Conservation (phyloP, 495 filamentous ascomycete genomes). For the Cenococcum geophilum region DNA sequence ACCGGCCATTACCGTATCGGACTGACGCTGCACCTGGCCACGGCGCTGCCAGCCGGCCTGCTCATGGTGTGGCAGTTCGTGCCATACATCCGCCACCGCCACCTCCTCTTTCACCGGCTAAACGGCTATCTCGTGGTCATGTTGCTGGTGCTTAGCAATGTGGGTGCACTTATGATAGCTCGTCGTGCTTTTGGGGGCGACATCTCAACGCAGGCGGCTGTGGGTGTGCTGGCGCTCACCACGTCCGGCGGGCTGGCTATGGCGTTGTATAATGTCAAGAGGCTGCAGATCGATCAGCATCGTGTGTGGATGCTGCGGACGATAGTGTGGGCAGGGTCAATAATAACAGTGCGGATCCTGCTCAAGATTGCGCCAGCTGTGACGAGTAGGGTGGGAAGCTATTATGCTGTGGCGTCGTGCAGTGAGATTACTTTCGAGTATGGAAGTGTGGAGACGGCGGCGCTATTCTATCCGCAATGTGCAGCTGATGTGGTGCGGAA, state of each 20-base stretch:
- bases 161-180: conserved; percentile 43
- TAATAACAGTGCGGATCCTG: conserved; percentile 46
- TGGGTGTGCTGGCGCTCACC: conserved; percentile 38
- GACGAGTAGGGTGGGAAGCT: conserved; percentile 35
- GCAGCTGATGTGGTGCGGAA: conserved; percentile 14
- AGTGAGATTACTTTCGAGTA: conserved; percentile 41
- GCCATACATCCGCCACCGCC: conserved; percentile 46
- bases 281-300: conserved; percentile 52
- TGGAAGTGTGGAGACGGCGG: conserved; percentile 21
- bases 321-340: conserved; percentile 44
- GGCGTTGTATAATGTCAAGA: conserved; percentile 48
- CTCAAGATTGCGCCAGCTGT: conserved; percentile 38
- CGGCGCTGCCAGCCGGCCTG: conserved; percentile 44
- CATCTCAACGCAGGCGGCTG: conserved; percentile 38
- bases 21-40: conserved; percentile 45
- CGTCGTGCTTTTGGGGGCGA: conserved; percentile 44
- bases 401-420: conserved; percentile 40
- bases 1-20: conserved; percentile 40
- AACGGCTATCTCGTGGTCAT: conserved; percentile 47
- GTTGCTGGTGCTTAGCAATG: conserved; percentile 39
- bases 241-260: conserved; percentile 35
- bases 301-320: conserved; percentile 52
- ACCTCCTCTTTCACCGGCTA: conserved; percentile 46
- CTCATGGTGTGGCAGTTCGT: conserved; percentile 48
- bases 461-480: conserved; percentile 42